These are phyloP conservation scores for Tritrichomonas foetus DNA, from an alignment of 208 protist species.

Conservation along the genomic window DNA sequence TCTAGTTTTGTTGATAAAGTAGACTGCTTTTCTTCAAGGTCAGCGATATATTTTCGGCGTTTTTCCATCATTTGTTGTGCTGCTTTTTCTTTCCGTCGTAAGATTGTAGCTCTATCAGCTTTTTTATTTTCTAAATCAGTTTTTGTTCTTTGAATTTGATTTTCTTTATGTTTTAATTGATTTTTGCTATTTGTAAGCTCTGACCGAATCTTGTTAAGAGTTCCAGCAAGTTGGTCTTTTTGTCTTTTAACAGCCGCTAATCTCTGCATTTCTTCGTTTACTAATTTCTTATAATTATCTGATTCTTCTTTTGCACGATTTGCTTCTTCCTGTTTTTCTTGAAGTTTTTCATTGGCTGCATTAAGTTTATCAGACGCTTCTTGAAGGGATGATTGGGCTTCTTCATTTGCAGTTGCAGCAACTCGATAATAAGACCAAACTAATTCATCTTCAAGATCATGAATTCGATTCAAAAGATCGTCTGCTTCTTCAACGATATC, in stretches of 20 bases:
- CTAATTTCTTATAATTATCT: no score
- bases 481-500: slow-evolving; percentile 32
- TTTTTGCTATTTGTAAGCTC: not conserved
- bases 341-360: not conserved
- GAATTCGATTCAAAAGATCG: not conserved
- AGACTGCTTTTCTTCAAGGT: not conserved
- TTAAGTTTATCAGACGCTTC: not conserved
- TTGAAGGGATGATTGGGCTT: not conserved
- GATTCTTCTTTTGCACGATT: no score
- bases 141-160: not conserved
- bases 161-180: not conserved
- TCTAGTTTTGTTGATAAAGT: not conserved
- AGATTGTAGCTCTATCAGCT: not conserved
- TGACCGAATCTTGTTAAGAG: not conserved
- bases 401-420: not conserved
- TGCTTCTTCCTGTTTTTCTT: not conserved
- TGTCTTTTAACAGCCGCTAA: not conserved
- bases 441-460: slow-evolving; percentile 38
- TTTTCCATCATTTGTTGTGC: not conserved
- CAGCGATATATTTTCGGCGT: not conserved
- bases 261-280: not conserved
- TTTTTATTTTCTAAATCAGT: not conserved
- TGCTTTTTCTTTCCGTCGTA: not conserved
- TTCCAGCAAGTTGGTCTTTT: not conserved
- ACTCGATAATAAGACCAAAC: not conserved